Conservation (phyloP, 2,329 filamentous ascomycete genomes). For the Calonectria hawksworthii region DNA sequence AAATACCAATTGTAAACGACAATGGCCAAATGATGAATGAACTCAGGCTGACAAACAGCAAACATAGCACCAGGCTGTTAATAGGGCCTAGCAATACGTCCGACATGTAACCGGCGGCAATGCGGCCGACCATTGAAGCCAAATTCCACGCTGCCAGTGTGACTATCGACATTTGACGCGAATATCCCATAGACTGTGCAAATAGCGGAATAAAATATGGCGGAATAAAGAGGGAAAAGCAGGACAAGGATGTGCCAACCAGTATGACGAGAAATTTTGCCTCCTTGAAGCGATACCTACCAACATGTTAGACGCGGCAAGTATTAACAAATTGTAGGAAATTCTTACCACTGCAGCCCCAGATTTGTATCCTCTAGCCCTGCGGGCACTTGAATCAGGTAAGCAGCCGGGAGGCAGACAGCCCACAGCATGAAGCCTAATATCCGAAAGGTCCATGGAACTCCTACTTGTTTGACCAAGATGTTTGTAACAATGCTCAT, state of each 20-base stretch:
- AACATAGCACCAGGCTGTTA: constrained; percentile 45
- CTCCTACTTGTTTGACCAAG: constrained; percentile 40
- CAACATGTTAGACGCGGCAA: not conserved
- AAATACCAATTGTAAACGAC: constrained; percentile 42
- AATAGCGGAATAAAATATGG: constrained; percentile 46
- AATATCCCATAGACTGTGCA: constrained; percentile 42
- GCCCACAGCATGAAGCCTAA: constrained; percentile 46
- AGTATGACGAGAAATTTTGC: constrained; percentile 43
- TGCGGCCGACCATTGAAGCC: constrained; percentile 45
- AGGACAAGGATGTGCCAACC: constrained; percentile 42
- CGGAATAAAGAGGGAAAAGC: constrained; percentile 44
- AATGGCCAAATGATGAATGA: constrained; percentile 46
- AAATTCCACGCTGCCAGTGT: constrained; percentile 48
- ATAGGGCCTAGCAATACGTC: constrained; percentile 44
- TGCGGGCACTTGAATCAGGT: constrained; percentile 40
- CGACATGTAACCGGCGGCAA: constrained; percentile 43
- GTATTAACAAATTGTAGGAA: fast-evolving
- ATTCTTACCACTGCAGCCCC: constrained; percentile 42
- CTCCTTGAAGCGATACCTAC: constrained; percentile 46
- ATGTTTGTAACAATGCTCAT: constrained; percentile 46
- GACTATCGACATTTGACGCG: constrained; percentile 39
- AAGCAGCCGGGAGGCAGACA: constrained; percentile 47
- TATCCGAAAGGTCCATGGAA: constrained; percentile 47
- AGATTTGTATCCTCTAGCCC: constrained; percentile 25
- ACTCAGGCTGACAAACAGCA: constrained; percentile 45